These are phyloP conservation scores for Nakaseomyces uthaithaninus DNA, from an alignment of 1,139 yeast species.

Conservation along the genomic window DNA sequence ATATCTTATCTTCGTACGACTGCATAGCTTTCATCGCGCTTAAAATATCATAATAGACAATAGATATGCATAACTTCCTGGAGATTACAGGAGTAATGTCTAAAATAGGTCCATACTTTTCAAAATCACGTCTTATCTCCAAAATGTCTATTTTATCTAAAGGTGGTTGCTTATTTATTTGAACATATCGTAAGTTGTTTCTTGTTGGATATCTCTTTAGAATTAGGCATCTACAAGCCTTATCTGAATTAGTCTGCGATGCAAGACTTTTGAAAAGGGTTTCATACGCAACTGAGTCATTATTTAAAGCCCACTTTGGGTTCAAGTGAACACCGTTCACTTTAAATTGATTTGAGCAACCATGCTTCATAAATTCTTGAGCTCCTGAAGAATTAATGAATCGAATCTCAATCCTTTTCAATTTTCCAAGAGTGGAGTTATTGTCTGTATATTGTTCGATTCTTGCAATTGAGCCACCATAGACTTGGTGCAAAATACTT, in stretches of 20 bases:
- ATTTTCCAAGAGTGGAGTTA: constrained; percentile 8
- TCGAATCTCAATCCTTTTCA: constrained; percentile 40
- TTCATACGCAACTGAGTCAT: constrained; percentile 7
- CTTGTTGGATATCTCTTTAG: constrained; percentile 30
- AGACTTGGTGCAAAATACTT: constrained; percentile 48
- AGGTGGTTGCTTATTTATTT: constrained; percentile 20
- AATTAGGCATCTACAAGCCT: constrained; percentile 35
- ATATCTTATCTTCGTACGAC: constrained; percentile 33
- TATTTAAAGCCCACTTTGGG: constrained; percentile 34
- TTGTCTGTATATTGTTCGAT: constrained; percentile 28
- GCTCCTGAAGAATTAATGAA: constrained; percentile 54
- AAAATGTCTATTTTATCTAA: constrained; percentile 35
- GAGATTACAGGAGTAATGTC: constrained; percentile 64
- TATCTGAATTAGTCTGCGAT: constrained; percentile 6
- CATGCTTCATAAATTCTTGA: constrained; percentile 44
- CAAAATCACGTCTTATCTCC: constrained; percentile 44
- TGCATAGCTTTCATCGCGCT: constrained; percentile 59
- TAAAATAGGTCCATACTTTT: constrained; percentile 50
- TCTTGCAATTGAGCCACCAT: constrained; percentile 70
- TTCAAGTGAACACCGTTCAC: constrained; percentile 49
- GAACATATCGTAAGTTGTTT: constrained; percentile 17
- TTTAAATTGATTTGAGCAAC: constrained; percentile 48
- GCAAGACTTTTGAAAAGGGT: not conserved
- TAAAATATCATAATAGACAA: constrained; percentile 54
- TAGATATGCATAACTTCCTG: constrained; percentile 50